Evolutionary conservation across 1,284 basidiomycete genomes (phyloP).

Genomic region (Ceratobasidium sp.): DNA sequence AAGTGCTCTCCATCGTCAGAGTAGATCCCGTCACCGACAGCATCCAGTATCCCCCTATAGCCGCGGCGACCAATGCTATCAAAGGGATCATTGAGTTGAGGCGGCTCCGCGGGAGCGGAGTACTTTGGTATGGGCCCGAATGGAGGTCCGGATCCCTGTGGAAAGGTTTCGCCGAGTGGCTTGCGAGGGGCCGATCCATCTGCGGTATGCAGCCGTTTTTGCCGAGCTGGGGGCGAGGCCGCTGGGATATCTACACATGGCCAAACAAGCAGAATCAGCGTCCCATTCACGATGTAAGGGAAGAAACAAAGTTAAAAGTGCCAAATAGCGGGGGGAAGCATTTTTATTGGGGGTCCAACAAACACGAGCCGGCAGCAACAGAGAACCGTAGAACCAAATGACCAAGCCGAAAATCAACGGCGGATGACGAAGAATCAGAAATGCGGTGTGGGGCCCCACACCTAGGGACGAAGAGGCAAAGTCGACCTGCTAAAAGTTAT

Average conservation of each 20-base stretch:
- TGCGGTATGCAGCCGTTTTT: constrained; percentile 36
- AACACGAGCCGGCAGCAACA: constrained; percentile 20
- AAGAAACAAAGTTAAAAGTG: neutral
- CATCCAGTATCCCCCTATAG: constrained; percentile 36
- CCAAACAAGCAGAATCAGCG: constrained; percentile 5
- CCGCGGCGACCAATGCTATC: constrained; percentile 26
- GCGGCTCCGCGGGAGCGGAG: constrained; percentile 25
- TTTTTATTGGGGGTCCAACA: constrained; percentile 9
- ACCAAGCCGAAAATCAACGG: constrained; percentile 15
- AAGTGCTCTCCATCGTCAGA: constrained; percentile 25
- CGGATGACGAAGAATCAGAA: constrained; percentile 14
- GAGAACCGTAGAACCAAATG: constrained; percentile 23
- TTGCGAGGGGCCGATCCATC: constrained; percentile 40
- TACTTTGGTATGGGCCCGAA: constrained; percentile 37
- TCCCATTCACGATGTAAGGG: neutral
- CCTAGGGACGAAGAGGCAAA: neutral
- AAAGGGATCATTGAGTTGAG: constrained; percentile 17
- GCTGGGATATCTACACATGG: constrained; percentile 35
- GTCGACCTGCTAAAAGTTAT: neutral
- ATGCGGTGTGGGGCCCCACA: constrained; percentile 37
- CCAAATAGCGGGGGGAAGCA: neutral
- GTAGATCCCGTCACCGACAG: constrained; percentile 39
- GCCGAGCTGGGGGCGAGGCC: constrained; percentile 18
- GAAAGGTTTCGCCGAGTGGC: constrained; percentile 27
- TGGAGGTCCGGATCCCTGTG: constrained; percentile 11